A percentile compares a stretch with the other conserved stretches of the same genome.
Evolutionary conservation across 2,329 filamentous ascomycete genomes (phyloP).

Genomic region (Amesomyces nigricolor): DNA sequence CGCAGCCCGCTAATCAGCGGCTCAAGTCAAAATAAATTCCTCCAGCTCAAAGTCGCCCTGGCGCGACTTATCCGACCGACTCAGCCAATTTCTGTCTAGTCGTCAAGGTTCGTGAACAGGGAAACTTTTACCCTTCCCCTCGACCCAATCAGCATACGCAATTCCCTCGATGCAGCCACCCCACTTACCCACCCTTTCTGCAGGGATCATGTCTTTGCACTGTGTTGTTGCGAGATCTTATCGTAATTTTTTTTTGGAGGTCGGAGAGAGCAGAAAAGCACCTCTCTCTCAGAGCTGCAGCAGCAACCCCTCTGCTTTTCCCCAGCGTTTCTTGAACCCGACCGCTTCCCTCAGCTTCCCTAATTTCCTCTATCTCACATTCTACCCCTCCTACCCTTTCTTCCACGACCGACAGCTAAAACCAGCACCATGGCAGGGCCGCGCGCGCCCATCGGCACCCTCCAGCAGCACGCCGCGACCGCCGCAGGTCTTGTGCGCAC

Average conservation of each 20-base stretch:
- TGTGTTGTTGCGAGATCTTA: constrained; percentile 10
- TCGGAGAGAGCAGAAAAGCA: neutral
- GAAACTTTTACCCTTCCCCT: neutral
- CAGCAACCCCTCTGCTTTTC: neutral
- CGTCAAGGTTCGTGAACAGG: neutral
- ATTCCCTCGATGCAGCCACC: constrained; percentile 2
- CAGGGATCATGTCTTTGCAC: constrained; percentile 4
- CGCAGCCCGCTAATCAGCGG: too few relatives aligned
- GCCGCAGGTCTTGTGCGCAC: constrained; percentile 23
- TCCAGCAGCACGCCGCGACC: constrained; percentile 27
- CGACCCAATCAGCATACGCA: constrained; percentile 22
- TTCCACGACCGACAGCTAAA: constrained; percentile 5
- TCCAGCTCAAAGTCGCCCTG: neutral
- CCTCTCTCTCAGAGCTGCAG: neutral
- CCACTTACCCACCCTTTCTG: constrained; percentile 13
- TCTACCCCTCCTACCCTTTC: neutral
- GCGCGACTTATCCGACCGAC: neutral
- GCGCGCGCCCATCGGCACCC: constrained; percentile 29
- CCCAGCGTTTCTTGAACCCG: neutral
- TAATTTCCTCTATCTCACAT: neutral
- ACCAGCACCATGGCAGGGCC: constrained; percentile 26
- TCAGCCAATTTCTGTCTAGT: neutral
- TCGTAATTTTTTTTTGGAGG: constrained; percentile 11
- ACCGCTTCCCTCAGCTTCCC: neutral
- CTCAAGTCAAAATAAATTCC: neutral